Conservation (phyloP, 2,329 filamentous ascomycete genomes). For the Microsporum ferrugineum region DNA sequence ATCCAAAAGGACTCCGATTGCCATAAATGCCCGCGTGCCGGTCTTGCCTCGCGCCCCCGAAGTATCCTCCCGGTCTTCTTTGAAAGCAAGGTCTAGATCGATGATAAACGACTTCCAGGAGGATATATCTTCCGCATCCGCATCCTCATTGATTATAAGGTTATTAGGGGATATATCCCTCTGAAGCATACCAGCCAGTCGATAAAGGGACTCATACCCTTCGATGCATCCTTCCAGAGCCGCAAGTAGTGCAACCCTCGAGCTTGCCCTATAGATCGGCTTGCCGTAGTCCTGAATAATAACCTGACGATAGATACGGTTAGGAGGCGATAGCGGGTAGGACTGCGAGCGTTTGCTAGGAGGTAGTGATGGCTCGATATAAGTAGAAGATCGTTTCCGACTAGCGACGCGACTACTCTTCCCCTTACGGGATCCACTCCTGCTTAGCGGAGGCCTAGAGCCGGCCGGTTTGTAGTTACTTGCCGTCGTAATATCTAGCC, state of each 20-base stretch:
- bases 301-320: conserved; percentile 33
- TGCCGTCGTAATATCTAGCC: conserved; percentile 9
- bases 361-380: conserved; percentile 8
- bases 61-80: conserved; percentile 21
- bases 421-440: conserved; percentile 7
- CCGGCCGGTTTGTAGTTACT: not conserved
- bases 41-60: conserved; percentile 35
- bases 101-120: conserved; percentile 32
- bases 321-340: conserved; percentile 12
- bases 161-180: conserved; percentile 38
- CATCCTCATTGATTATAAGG: conserved; percentile 38
- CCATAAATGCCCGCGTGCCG: conserved; percentile 39
- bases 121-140: conserved; percentile 8
- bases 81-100: conserved; percentile 33
- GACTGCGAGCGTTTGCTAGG: conserved; percentile 15
- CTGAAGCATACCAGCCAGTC: conserved; percentile 29
- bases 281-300: conserved; percentile 34
- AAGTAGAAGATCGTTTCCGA: conserved; percentile 17
- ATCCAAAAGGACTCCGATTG: conserved; percentile 31
- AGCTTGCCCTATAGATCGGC: conserved; percentile 35
- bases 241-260: conserved; percentile 26
- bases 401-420: not conserved
- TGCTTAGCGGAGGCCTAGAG: conserved; percentile 5
- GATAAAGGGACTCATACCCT: conserved; percentile 13
- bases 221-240: conserved; percentile 30